These are phyloP conservation scores for Saposhnikovia divaricata DNA, from an alignment of 129 eudicot species.

Conservation along the genomic window DNA sequence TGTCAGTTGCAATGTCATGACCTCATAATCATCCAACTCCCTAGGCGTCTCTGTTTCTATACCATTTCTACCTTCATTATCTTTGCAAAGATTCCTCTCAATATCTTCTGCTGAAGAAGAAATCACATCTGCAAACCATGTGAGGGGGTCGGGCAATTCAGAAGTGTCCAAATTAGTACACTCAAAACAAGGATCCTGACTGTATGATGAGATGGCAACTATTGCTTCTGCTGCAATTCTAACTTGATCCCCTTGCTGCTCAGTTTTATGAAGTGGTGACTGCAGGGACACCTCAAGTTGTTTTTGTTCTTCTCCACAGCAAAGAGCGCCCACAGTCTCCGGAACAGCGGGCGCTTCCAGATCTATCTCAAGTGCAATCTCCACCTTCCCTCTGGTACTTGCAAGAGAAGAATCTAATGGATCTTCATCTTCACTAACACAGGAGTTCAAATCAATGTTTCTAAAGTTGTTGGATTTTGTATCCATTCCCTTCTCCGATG, in stretches of 20 bases:
- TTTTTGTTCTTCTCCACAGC: constrained; percentile 12
- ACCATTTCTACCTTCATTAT: background rate
- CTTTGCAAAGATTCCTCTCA: constrained; percentile 3
- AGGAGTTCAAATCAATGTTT: constrained; percentile 73
- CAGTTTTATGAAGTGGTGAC: constrained; percentile 15
- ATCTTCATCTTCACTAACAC: constrained; percentile 56
- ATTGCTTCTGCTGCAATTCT: constrained; percentile 71
- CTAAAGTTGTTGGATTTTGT: constrained; percentile 21
- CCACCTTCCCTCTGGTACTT: constrained; percentile 24
- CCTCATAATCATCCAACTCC: constrained; percentile 63
- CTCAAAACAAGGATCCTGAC: background rate
- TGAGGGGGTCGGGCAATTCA: background rate
- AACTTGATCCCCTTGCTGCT: constrained; percentile 23
- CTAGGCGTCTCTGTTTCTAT: background rate
- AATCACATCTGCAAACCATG: constrained; percentile 5
- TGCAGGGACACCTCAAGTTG: constrained; percentile 15
- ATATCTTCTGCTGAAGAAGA: constrained; percentile 2
- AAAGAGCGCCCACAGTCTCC: constrained; percentile 37
- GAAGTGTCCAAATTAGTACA: background rate
- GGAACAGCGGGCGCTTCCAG: constrained; percentile 66
- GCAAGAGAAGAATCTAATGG: constrained; percentile 28
- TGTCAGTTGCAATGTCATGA: constrained; percentile 53
- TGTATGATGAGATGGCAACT: constrained; percentile 39
- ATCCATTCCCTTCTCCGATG: constrained; percentile 26
- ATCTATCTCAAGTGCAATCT: constrained; percentile 51